phyloP scores from a whole-genome alignment of 257 asterid species.

The Solanum chiquidenum region DNA sequence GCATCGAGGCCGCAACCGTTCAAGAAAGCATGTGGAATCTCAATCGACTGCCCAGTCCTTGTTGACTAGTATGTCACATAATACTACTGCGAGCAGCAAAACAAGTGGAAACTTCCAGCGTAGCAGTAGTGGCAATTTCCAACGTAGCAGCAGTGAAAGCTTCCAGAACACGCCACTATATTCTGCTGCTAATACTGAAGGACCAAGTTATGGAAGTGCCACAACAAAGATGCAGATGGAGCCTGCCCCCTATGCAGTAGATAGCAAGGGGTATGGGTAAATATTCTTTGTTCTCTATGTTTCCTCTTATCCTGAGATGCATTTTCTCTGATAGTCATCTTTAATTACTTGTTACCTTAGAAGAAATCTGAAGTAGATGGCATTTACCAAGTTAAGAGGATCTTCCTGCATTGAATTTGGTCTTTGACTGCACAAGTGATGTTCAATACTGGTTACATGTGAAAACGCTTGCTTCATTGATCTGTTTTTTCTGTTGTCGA shows the following conservation, averaged over 20 bases:
- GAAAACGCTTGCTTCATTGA: not conserved
- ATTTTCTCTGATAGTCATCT: not conserved
- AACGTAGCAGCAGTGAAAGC: conserved; percentile 41
- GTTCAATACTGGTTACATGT: not conserved
- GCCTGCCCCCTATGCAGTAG: conserved; percentile 46
- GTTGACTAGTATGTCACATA: conserved; percentile 50
- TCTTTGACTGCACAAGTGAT: not conserved
- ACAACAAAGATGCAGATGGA: conserved; percentile 70
- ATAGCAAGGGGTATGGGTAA: conserved; percentile 65
- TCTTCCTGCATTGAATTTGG: not conserved
- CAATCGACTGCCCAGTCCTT: conserved; percentile 65
- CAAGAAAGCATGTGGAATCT: conserved; percentile 35
- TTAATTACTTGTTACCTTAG: not conserved
- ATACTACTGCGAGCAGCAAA: conserved; percentile 41
- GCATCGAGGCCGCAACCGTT: conserved; percentile 16
- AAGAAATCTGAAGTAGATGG: not conserved
- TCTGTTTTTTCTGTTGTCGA: not conserved
- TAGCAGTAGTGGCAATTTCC: conserved; percentile 37
- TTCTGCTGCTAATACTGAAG: conserved; percentile 46
- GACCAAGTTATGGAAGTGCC: conserved; percentile 45
- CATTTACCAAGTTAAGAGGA: not conserved
- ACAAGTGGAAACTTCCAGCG: conserved; percentile 32
- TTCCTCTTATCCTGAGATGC: not conserved
- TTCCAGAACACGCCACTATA: conserved; percentile 47
- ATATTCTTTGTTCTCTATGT: not conserved